A percentile compares a stretch with the other conserved stretches of the same genome.
These are phyloP conservation scores for Sporothrix luriei DNA, from an alignment of 2,329 filamentous ascomycete species.

Conservation along the genomic window DNA sequence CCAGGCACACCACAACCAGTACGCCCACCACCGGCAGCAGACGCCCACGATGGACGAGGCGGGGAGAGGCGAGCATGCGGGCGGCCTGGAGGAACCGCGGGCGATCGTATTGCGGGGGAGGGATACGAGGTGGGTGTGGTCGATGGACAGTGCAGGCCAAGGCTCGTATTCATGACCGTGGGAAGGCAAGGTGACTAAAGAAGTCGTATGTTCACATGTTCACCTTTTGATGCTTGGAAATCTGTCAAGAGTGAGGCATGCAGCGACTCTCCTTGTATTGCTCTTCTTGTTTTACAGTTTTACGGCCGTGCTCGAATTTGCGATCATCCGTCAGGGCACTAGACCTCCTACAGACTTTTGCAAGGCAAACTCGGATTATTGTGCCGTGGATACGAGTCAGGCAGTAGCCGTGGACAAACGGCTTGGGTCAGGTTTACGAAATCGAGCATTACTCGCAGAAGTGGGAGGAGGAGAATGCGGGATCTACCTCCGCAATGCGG, in stretches of 20 bases:
- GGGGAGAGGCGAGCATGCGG: conserved; percentile 20
- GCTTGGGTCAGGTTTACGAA: neutral
- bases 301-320: neutral
- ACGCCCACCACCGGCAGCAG: conserved; percentile 21
- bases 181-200: neutral
- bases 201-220: neutral
- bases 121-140: neutral
- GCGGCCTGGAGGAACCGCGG: neutral
- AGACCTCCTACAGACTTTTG: neutral
- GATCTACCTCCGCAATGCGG: conserved; percentile 20
- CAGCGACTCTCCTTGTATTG: no score
- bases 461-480: neutral
- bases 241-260: no score
- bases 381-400: conserved; percentile 21
- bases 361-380: neutral
- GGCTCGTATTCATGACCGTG: conserved; percentile 13
- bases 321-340: neutral
- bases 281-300: neutral
- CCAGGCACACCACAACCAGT: neutral
- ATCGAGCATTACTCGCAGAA: neutral
- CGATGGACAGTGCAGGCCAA: neutral
- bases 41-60: conserved; percentile 24
- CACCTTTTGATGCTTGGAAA: neutral
- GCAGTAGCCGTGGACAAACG: neutral
- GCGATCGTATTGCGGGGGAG: conserved; percentile 1